These are phyloP conservation scores for Xylaria nigripes DNA, from an alignment of 495 filamentous ascomycete species.

Conservation along the genomic window DNA sequence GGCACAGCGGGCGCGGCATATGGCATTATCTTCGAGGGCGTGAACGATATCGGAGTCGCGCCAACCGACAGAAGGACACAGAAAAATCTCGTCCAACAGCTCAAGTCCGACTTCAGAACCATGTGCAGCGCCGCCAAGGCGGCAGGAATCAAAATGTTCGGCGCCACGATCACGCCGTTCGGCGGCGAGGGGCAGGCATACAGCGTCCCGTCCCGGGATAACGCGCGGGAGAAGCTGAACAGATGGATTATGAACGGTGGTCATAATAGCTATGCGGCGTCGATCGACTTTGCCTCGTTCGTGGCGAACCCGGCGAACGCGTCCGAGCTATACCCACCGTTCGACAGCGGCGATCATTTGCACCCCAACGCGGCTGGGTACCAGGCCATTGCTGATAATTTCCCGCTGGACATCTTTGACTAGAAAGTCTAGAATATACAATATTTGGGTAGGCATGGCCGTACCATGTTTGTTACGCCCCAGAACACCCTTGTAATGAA, in stretches of 20 bases:
- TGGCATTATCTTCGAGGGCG: slow-evolving; percentile 63
- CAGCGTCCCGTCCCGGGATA: slow-evolving; percentile 46
- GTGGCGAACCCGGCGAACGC: slow-evolving; percentile 43
- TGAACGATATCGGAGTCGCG: slow-evolving; percentile 59
- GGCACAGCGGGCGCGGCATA: slow-evolving; percentile 48
- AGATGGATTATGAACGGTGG: slow-evolving; percentile 52
- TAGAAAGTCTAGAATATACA: neutral
- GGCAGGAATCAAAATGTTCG: slow-evolving; percentile 50
- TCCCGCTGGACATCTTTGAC: slow-evolving; percentile 50
- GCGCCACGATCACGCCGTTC: slow-evolving; percentile 64
- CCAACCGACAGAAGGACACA: slow-evolving; percentile 41
- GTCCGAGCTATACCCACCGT: slow-evolving; percentile 39
- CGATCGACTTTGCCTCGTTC: slow-evolving; percentile 56
- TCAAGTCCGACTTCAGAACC: slow-evolving; percentile 51
- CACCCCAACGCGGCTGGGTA: slow-evolving; percentile 63
- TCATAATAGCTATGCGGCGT: slow-evolving; percentile 44
- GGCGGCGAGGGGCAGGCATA: slow-evolving; percentile 43
- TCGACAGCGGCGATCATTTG: slow-evolving; percentile 61
- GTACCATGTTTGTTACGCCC: no score
- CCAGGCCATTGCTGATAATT: slow-evolving; percentile 51
- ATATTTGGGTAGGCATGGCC: neutral
- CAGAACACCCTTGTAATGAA: no score
- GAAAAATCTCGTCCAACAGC: slow-evolving; percentile 37
- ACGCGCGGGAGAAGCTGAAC: slow-evolving; percentile 53
- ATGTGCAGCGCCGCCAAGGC: slow-evolving; percentile 51